phyloP scores from a whole-genome alignment of 129 eudicot species.

The Arctium lappa region DNA sequence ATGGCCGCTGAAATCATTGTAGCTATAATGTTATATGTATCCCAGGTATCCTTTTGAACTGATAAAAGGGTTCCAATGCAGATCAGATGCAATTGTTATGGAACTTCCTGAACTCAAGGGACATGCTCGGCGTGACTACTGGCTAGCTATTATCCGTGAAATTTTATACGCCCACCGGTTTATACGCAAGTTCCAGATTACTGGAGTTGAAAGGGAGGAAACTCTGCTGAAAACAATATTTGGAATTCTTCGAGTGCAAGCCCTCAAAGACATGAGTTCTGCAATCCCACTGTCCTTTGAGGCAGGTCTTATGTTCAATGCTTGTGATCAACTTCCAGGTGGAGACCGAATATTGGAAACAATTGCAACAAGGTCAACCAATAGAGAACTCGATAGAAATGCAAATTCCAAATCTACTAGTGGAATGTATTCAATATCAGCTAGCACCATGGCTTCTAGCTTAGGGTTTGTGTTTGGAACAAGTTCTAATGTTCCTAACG shows the following conservation, averaged over 20 bases:
- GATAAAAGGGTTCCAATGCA: slow-evolving; percentile 36
- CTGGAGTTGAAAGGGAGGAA: slow-evolving; percentile 69
- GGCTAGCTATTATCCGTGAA: slow-evolving; percentile 87
- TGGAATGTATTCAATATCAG: slow-evolving; percentile 67
- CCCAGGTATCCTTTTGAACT: slow-evolving; percentile 15
- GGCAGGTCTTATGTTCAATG: slow-evolving; percentile 79
- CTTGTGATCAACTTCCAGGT: slow-evolving; percentile 90
- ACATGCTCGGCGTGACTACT: slow-evolving; percentile 86
- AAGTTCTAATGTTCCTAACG: slow-evolving; percentile 33
- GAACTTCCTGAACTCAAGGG: slow-evolving; percentile 99
- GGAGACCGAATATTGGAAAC: slow-evolving; percentile 82
- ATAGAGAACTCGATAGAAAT: slow-evolving; percentile 41
- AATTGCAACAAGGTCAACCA: slow-evolving; percentile 58
- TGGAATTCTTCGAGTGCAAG: slow-evolving; percentile 83
- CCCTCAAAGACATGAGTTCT: slow-evolving; percentile 58
- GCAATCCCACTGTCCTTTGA: slow-evolving; percentile 48
- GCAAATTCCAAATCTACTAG: slow-evolving; percentile 23
- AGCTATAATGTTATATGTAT: background rate
- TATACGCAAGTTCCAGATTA: slow-evolving; percentile 57
- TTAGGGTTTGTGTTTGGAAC: slow-evolving; percentile 67
- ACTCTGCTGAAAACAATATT: slow-evolving; percentile 72
- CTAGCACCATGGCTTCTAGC: slow-evolving; percentile 65
- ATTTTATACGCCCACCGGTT: slow-evolving; percentile 68
- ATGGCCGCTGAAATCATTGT: background rate
- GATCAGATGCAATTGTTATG: slow-evolving; percentile 81